Percentiles rank a stretch among this genome's conserved stretches.
These are phyloP conservation scores for Phlebiopsis gigantea DNA, from an alignment of 768 basidiomycete genomes.

Conservation along the genomic window DNA sequence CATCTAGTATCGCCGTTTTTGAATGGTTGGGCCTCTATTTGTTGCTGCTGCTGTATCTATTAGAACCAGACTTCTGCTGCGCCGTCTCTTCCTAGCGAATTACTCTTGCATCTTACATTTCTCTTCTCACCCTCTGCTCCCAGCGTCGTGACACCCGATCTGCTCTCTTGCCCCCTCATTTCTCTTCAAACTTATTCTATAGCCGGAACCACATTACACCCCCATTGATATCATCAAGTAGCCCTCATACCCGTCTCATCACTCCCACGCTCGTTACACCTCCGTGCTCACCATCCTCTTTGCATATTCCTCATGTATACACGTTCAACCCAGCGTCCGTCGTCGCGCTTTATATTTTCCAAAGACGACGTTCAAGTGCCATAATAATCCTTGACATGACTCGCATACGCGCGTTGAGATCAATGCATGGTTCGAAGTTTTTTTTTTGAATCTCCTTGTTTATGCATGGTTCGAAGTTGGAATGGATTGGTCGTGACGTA, in stretches of 20 bases:
- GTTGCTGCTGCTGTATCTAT: constrained; percentile 6
- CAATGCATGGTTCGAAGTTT: too few relatives aligned
- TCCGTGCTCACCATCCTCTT: neutral
- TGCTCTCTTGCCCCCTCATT: neutral
- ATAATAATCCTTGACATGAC: too few relatives aligned
- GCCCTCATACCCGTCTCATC: neutral
- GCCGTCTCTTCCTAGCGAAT: neutral
- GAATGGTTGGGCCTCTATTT: neutral
- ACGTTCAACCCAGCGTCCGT: neutral
- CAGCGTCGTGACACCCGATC: constrained; percentile 6
- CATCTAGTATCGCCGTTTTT: neutral
- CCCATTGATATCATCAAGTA: neutral
- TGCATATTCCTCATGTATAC: neutral
- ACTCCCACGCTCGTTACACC: neutral
- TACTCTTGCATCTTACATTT: neutral
- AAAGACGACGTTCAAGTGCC: too few relatives aligned
- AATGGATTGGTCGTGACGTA: too few relatives aligned
- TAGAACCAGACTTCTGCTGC: neutral
- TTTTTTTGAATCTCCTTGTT: too few relatives aligned
- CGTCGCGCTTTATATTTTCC: neutral
- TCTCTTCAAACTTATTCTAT: neutral
- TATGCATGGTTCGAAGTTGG: too few relatives aligned
- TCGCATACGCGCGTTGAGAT: too few relatives aligned
- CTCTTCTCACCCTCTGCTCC: neutral
- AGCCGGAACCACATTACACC: neutral